Conservation (phyloP, 371 early-diverging fungal genomes). For the Mucor sp. region DNA sequence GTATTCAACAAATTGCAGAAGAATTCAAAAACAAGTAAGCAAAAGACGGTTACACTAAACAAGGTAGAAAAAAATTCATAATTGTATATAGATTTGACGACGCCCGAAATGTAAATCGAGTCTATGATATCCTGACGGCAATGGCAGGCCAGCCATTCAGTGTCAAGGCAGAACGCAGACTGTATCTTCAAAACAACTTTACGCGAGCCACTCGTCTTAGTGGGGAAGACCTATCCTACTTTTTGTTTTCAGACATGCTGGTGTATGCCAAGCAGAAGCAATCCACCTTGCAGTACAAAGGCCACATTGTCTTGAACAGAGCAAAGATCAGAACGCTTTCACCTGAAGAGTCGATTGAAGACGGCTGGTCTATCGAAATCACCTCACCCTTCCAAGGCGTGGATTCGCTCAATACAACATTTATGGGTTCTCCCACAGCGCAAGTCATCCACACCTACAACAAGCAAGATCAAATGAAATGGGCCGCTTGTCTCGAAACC, state of each 20-base stretch:
- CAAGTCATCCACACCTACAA: conserved; percentile 29
- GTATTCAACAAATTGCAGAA: conserved; percentile 23
- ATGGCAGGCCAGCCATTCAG: conserved; percentile 40
- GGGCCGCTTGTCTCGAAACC: conserved; percentile 27
- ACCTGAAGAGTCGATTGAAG: conserved; percentile 26
- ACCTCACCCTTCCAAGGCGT: conserved; percentile 40
- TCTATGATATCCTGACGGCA: conserved; percentile 32
- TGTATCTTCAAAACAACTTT: conserved; percentile 14
- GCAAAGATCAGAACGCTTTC: conserved; percentile 32
- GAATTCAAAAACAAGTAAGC: conserved; percentile 28
- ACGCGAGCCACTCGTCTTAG: conserved; percentile 9
- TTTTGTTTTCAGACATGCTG: conserved; percentile 46
- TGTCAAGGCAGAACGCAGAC: conserved; percentile 36
- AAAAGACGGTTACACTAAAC: not conserved
- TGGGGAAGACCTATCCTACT: conserved; percentile 37
- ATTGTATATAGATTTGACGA: conserved; percentile 25
- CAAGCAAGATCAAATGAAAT: conserved; percentile 29
- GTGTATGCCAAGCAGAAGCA: conserved; percentile 37
- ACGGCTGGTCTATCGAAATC: conserved; percentile 38
- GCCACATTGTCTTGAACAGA: conserved; percentile 33
- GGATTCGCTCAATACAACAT: conserved; percentile 41
- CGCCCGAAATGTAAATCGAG: conserved; percentile 41
- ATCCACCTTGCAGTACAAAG: conserved; percentile 41
- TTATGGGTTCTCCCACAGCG: conserved; percentile 32
- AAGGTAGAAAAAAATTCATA: not conserved